A percentile compares a stretch with the other conserved stretches of the same genome.
These are phyloP conservation scores for Sungouiozyma intestinalis DNA, from an alignment of 805 yeast species.

Conservation along the genomic window DNA sequence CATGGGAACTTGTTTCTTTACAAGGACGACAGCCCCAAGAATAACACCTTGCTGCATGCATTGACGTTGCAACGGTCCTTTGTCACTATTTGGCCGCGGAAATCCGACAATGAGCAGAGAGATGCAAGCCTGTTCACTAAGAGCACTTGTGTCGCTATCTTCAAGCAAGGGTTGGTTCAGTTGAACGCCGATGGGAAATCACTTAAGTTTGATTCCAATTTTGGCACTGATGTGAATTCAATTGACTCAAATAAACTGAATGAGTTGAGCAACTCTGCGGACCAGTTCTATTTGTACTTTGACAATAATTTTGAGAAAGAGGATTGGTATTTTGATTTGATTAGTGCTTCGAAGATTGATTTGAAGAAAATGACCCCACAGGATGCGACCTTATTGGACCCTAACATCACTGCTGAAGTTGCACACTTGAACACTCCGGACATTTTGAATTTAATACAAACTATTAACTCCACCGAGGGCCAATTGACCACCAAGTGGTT, in stretches of 20 bases:
- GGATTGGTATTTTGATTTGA: conserved; percentile 81
- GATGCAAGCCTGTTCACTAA: conserved; percentile 79
- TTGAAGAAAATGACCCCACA: conserved; percentile 16
- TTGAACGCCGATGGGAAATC: not conserved
- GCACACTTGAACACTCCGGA: conserved; percentile 62
- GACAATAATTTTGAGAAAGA: conserved; percentile 79
- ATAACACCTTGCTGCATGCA: conserved; percentile 51
- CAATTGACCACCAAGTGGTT: conserved; percentile 83
- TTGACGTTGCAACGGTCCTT: conserved; percentile 63
- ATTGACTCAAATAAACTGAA: conserved; percentile 1
- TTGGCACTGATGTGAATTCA: not conserved
- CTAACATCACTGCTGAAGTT: conserved; percentile 59
- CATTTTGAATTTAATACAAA: conserved; percentile 62
- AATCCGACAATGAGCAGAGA: conserved; percentile 28
- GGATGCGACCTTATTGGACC: conserved; percentile 35
- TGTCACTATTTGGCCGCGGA: conserved; percentile 79
- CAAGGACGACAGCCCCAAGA: conserved; percentile 42
- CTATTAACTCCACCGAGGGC: conserved; percentile 71
- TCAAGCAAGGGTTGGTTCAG: conserved; percentile 33
- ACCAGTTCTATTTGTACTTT: conserved; percentile 52
- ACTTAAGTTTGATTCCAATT: not conserved
- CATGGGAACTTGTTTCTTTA: conserved; percentile 88
- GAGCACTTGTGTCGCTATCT: conserved; percentile 65
- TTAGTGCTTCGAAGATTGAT: conserved; percentile 54
- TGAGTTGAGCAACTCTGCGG: conserved; percentile 8